Base-by-base conservation (phyloP, 148 eudicot genomes). In the Polygonum aviculare region DNA sequence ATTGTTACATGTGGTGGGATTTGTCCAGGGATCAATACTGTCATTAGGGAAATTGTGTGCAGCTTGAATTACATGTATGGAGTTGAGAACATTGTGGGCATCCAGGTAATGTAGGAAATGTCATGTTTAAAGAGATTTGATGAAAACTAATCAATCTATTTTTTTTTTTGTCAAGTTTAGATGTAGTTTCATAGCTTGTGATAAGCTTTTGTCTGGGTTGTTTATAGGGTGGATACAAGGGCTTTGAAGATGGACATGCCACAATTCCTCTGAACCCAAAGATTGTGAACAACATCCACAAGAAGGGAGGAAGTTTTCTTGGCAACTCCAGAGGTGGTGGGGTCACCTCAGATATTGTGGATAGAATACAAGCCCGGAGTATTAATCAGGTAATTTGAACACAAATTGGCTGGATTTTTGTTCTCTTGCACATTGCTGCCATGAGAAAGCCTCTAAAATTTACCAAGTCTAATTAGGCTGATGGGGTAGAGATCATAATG, bases 1-100 rank as follows among this genome's bases (percentile, higher is more conserved):
- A 88, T 90, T 55, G 96, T 90, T n/a, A 90, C 95, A 41, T 93
- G 96, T 81, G 98, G 98, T 59, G 93, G 96, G 22, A 83, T 93
- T 73, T 93, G 93, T 78, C 98, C 98, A 62, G 95, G 98, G 40
- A 88, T 93, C 52, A 93, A 93, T 75, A 93, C 98, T 19, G 98
- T 93, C 82, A 93, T 93, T 36, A 86, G 98, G 77, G 98, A 93
- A 79, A 70, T 90, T 16, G 98, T 93, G 48, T 86, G 91, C 70
- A 87, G 93, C 38, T 81, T 93, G 67, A 77, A 86, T 79, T 79
- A 89, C 77, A 93, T 93, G 90, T 93, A 93, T 83, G 98, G 90
- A 48, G 93, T 90, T 15, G 83, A 84, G 72, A 82, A 77, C 54
- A 90, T 93, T 60, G 50, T 81, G 14, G 98, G 98, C 33, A 93